Evolutionary conservation across 164 flowering plant genomes (phyloP).

Genomic region (Cinnamomum micranthum): DNA sequence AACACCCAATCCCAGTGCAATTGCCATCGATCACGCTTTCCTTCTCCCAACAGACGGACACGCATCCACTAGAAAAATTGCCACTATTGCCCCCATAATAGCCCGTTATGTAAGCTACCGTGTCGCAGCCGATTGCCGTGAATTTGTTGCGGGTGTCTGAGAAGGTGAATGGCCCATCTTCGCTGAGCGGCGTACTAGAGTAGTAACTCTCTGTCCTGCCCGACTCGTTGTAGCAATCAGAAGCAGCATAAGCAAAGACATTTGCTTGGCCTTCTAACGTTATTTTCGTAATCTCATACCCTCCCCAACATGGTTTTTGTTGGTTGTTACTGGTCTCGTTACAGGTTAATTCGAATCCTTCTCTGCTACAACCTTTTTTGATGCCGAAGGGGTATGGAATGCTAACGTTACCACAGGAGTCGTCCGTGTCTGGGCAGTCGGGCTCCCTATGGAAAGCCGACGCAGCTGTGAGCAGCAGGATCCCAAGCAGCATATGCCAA

Average conservation of each 20-base stretch:
- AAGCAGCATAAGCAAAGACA: neutral
- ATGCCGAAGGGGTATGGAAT: constrained; percentile 8
- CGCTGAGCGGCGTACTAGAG: fast-evolving
- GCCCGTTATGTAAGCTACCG: neutral
- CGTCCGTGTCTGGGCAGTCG: neutral
- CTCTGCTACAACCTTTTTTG: neutral
- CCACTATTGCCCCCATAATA: neutral
- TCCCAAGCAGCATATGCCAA: too few relatives aligned
- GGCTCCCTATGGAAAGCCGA: neutral
- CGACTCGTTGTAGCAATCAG: neutral
- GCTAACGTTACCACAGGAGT: neutral
- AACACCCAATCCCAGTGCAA: constrained; percentile 10
- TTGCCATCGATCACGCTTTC: neutral
- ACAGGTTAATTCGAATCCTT: neutral
- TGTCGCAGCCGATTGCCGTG: constrained; percentile 10
- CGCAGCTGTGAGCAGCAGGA: too few relatives aligned
- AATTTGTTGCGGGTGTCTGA: constrained; percentile 9
- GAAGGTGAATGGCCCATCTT: neutral
- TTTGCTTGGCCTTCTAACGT: neutral
- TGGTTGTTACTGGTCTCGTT: neutral
- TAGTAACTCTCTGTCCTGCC: fast-evolving
- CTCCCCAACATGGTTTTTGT: neutral
- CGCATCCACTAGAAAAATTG: neutral
- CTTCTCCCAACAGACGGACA: neutral
- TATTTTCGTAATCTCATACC: neutral